These are phyloP conservation scores for Aspergillus steynii DNA, from an alignment of 495 filamentous ascomycete genomes.

Conservation along the genomic window DNA sequence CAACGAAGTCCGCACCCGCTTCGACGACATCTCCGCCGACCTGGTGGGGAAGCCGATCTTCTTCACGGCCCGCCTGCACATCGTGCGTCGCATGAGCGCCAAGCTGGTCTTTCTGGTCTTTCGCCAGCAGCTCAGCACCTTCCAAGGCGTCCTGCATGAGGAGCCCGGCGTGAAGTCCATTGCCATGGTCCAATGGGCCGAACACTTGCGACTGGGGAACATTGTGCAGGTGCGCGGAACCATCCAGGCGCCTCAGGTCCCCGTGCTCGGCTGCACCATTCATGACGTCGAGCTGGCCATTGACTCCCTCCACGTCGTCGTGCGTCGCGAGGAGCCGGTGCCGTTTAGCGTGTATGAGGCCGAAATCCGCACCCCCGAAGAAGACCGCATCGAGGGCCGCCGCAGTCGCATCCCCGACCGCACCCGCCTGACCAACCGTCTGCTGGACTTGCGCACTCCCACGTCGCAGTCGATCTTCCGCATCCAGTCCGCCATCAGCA, in stretches of 20 bases:
- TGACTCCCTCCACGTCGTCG: constrained; percentile 54
- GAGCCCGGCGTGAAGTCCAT: constrained; percentile 50
- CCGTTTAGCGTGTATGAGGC: constrained; percentile 67
- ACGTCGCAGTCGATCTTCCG: constrained; percentile 89
- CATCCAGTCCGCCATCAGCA: constrained; percentile 68
- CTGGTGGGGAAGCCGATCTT: constrained; percentile 67
- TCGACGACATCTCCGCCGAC: constrained; percentile 54
- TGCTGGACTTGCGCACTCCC: constrained; percentile 83
- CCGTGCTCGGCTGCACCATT: constrained; percentile 56
- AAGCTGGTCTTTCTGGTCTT: constrained; percentile 90
- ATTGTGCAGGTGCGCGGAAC: constrained; percentile 65
- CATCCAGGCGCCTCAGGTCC: constrained; percentile 59
- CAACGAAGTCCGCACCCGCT: constrained; percentile 42
- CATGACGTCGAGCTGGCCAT: constrained; percentile 56
- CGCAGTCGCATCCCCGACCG: constrained; percentile 64
- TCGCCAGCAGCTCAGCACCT: constrained; percentile 72
- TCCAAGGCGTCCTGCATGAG: constrained; percentile 73
- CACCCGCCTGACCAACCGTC: constrained; percentile 77
- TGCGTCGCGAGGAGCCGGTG: constrained; percentile 54
- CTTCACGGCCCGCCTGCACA: constrained; percentile 83
- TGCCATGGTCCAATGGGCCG: constrained; percentile 66
- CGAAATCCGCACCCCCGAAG: constrained; percentile 50
- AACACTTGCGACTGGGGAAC: constrained; percentile 69
- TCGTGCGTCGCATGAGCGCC: constrained; percentile 78
- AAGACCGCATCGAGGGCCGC: constrained; percentile 46